These are phyloP conservation scores for Amauroascus verrucosus DNA, from an alignment of 2,329 filamentous ascomycete species.

Conservation along the genomic window DNA sequence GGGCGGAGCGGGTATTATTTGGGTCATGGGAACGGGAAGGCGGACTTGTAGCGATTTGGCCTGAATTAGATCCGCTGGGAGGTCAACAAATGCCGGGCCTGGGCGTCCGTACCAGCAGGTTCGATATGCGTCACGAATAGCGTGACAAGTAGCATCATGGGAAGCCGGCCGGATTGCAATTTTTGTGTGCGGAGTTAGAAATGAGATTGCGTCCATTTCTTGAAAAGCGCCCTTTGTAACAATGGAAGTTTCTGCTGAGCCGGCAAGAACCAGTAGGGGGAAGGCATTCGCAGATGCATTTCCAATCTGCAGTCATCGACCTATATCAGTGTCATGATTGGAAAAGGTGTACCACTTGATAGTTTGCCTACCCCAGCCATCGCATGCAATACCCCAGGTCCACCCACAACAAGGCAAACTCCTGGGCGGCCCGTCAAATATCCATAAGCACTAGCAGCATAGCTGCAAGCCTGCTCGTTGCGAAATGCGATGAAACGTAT, in stretches of 20 bases:
- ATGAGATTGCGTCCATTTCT: conserved; percentile 46
- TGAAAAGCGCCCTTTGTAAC: conserved; percentile 48
- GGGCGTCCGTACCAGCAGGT: conserved; percentile 46
- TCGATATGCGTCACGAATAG: conserved; percentile 44
- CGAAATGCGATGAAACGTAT: conserved; percentile 50
- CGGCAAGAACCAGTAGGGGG: conserved; percentile 46
- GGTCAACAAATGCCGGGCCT: conserved; percentile 45
- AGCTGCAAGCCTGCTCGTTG: conserved; percentile 50
- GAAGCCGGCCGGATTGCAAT: conserved; percentile 39
- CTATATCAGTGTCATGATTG: conserved; percentile 4
- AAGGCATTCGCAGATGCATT: conserved; percentile 47
- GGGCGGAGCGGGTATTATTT: conserved; percentile 32
- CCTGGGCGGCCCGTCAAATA: conserved; percentile 48
- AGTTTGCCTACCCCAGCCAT: conserved; percentile 42
- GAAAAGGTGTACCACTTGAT: background rate
- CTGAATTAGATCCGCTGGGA: conserved; percentile 48
- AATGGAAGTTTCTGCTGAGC: conserved; percentile 44
- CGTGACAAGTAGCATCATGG: conserved; percentile 38
- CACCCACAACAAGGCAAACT: conserved; percentile 50
- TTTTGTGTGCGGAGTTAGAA: conserved; percentile 46
- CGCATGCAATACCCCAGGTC: conserved; percentile 49
- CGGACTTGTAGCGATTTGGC: conserved; percentile 22
- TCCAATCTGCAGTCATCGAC: conserved; percentile 29
- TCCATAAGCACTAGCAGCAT: conserved; percentile 50
- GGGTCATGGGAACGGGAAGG: conserved; percentile 14